A percentile compares a stretch with the other conserved stretches of the same genome.
Conservation (phyloP, 2,329 filamentous ascomycete species). For the Fusarium caatingaense region DNA sequence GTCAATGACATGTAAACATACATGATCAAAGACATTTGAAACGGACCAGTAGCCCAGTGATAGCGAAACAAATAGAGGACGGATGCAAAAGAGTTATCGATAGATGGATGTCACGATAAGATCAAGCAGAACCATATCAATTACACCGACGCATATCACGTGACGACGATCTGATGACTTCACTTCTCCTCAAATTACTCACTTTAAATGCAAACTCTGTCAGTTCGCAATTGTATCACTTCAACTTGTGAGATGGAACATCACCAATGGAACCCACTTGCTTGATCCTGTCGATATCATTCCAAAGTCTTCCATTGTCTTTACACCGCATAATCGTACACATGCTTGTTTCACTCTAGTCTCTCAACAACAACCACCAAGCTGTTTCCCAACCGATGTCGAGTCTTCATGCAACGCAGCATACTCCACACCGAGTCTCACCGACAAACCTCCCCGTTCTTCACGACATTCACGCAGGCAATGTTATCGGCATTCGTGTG, state of each 20-base stretch:
- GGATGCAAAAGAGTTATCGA: not conserved
- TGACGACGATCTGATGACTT: constrained; percentile 28
- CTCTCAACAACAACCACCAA: constrained; percentile 15
- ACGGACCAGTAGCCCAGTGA: rapidly evolving
- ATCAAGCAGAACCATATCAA: not conserved
- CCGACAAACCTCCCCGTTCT: not conserved
- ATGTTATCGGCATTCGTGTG: constrained; percentile 6
- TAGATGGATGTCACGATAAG: not conserved
- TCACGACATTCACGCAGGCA: constrained; percentile 7
- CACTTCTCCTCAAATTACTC: constrained; percentile 23
- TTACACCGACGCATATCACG: constrained; percentile 1
- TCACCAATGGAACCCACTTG: not conserved
- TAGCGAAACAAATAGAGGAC: too few relatives aligned
- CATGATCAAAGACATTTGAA: not conserved
- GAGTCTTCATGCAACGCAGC: not conserved
- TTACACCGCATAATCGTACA: not conserved
- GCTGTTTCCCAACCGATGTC: constrained; percentile 1
- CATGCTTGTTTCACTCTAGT: constrained; percentile 4
- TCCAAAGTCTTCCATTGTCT: not conserved
- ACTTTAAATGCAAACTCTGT: constrained; percentile 15
- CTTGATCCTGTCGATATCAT: not conserved
- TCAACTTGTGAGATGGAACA: not conserved
- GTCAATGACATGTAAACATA: too few relatives aligned
- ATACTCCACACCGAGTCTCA: not conserved
- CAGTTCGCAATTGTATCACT: not conserved